These are phyloP conservation scores for Heliocybe sulcata DNA, from an alignment of 1,284 basidiomycete genomes.

Conservation along the genomic window DNA sequence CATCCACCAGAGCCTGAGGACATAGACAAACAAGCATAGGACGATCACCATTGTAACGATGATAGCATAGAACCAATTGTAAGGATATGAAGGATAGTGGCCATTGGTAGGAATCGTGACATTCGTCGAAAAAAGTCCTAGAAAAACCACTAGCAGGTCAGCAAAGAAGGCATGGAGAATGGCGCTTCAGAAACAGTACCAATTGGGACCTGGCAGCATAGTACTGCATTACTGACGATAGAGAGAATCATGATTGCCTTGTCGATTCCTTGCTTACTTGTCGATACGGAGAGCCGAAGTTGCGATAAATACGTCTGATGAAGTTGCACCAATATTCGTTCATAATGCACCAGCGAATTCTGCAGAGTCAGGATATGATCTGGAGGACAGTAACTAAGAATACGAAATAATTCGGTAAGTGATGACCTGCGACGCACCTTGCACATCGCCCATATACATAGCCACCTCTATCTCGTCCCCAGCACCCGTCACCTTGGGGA, in stretches of 20 bases:
- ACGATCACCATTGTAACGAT: constrained; percentile 33
- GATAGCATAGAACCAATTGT: constrained; percentile 42
- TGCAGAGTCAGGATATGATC: constrained; percentile 91
- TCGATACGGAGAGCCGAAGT: constrained; percentile 57
- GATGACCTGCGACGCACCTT: constrained; percentile 62
- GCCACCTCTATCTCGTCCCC: constrained; percentile 59
- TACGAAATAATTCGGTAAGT: constrained; percentile 10
- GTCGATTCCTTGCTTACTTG: constrained; percentile 59
- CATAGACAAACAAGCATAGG: constrained; percentile 26
- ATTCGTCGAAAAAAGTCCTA: constrained; percentile 65
- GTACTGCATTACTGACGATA: constrained; percentile 57
- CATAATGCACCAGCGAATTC: constrained; percentile 82
- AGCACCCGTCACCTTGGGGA: constrained; percentile 25
- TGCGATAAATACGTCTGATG: constrained; percentile 84
- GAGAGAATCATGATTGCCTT: constrained; percentile 64
- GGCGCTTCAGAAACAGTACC: constrained; percentile 35
- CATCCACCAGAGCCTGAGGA: constrained; percentile 56
- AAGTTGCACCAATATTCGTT: constrained; percentile 82
- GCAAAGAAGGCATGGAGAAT: not conserved
- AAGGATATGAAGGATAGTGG: constrained; percentile 19
- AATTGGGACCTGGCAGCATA: constrained; percentile 62
- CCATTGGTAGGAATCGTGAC: constrained; percentile 33
- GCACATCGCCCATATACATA: constrained; percentile 90
- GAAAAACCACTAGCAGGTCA: not conserved
- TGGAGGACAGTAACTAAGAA: constrained; percentile 18